A percentile compares a stretch with the other conserved stretches of the same genome.
Evolutionary conservation across 495 filamentous ascomycete genomes (phyloP).

Genomic region (Aspergillus ellipticus): DNA sequence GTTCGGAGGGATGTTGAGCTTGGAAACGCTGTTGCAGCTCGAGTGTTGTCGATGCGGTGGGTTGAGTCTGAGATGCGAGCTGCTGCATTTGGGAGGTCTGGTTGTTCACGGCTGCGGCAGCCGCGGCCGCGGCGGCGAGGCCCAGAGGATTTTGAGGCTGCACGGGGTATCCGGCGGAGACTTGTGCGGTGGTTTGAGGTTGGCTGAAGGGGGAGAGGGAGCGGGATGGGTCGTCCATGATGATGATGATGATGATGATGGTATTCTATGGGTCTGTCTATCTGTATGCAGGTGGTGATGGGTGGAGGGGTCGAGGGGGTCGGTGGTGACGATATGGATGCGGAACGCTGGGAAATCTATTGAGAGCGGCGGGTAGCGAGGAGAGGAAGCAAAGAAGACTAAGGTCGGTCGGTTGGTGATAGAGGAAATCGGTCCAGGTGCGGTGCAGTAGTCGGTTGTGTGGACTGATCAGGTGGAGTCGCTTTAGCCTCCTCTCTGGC

Average conservation of each 20-base stretch:
- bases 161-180: not conserved
- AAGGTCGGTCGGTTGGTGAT: not conserved
- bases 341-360: not conserved
- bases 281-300: not conserved
- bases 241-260: not conserved
- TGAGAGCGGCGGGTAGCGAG: not conserved
- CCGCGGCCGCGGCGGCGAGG: conserved; percentile 7
- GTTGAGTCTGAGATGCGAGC: not conserved
- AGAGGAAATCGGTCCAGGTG: not conserved
- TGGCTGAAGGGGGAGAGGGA: not conserved
- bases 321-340: not conserved
- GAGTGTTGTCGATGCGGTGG: not conserved
- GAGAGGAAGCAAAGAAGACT: not conserved
- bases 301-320: too few species aligned
- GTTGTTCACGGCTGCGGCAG: not conserved
- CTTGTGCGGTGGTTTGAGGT: not conserved
- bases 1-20: conserved; percentile 7
- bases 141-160: conserved; percentile 5
- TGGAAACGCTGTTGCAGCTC: conserved; percentile 1
- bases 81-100: not conserved
- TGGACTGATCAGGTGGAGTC: conserved; percentile 9
- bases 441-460: not conserved
- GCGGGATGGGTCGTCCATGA: not conserved
- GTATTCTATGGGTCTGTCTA: not conserved
- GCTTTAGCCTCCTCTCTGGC: not conserved